phyloP scores from a whole-genome alignment of 2,329 filamentous ascomycete species.

The Akanthomyces dipterigenus region DNA sequence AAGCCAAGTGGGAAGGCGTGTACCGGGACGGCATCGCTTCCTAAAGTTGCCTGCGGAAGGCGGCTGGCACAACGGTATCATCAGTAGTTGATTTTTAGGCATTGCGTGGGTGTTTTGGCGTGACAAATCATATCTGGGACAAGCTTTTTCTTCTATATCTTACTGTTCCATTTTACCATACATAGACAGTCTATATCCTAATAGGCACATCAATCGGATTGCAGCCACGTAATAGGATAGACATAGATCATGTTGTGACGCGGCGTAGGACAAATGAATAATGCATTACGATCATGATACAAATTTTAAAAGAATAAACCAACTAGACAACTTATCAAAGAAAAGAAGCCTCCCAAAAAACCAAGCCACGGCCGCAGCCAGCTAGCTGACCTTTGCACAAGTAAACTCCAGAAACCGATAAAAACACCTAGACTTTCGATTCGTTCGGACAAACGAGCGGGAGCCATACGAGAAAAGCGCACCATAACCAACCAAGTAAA shows the following conservation, averaged over 20 bases:
- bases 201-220: not conserved
- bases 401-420: not conserved
- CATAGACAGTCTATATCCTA: not conserved
- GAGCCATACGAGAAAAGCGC: not conserved
- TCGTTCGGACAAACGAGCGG: not conserved
- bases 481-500: not conserved
- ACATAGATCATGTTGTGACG: not conserved
- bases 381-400: not conserved
- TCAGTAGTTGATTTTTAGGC: not conserved
- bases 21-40: conserved; percentile 31
- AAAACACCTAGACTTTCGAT: not conserved
- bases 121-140: not conserved
- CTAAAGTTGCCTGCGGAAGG: not conserved
- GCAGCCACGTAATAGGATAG: not conserved
- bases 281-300: not conserved
- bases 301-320: not conserved
- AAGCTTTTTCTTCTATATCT: not conserved
- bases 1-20: conserved; percentile 50
- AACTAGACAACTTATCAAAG: not conserved
- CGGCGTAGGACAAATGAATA: no score
- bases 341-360: not conserved
- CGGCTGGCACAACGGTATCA: not conserved
- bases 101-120: conserved; percentile 14
- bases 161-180: not conserved
- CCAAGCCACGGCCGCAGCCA: not conserved